These are phyloP conservation scores for Besnoitia besnoiti DNA, from an alignment of 169 alveolate genomes.

Conservation along the genomic window DNA sequence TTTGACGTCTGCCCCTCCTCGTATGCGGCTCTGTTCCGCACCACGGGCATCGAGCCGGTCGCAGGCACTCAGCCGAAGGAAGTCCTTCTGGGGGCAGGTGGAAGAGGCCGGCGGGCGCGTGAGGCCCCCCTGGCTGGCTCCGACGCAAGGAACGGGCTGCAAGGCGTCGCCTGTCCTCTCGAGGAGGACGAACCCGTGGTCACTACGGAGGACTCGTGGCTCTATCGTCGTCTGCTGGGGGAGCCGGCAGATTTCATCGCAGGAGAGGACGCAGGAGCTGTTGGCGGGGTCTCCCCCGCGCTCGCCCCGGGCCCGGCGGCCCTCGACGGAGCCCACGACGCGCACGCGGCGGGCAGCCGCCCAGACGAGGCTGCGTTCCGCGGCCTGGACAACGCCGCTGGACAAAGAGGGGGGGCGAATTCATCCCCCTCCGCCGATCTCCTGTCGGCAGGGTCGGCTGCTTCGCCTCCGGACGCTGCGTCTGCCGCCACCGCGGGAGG, in stretches of 20 bases:
- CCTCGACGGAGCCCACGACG: background rate
- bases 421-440: background rate
- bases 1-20: constrained; percentile 18
- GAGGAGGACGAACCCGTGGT: background rate
- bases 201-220: constrained; percentile 15
- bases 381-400: background rate
- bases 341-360: background rate
- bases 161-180: too few species aligned
- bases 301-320: background rate
- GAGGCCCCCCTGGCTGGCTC: background rate
- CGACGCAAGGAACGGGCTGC: background rate
- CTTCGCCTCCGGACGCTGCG: background rate
- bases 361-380: background rate
- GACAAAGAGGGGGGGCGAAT: background rate
- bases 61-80: constrained; percentile 32
- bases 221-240: constrained; percentile 17
- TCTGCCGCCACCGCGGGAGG: background rate
- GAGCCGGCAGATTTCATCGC: background rate
- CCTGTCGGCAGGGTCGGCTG: background rate
- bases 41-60: constrained; percentile 46
- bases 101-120: background rate
- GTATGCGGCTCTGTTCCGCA: constrained; percentile 36
- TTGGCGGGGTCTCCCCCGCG: background rate
- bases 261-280: background rate
- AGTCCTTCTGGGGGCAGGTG: constrained; percentile 2